A percentile compares a stretch with the other conserved stretches of the same genome.
These are phyloP conservation scores for Candida peoriensis DNA, from an alignment of 805 yeast species.

Conservation along the genomic window DNA sequence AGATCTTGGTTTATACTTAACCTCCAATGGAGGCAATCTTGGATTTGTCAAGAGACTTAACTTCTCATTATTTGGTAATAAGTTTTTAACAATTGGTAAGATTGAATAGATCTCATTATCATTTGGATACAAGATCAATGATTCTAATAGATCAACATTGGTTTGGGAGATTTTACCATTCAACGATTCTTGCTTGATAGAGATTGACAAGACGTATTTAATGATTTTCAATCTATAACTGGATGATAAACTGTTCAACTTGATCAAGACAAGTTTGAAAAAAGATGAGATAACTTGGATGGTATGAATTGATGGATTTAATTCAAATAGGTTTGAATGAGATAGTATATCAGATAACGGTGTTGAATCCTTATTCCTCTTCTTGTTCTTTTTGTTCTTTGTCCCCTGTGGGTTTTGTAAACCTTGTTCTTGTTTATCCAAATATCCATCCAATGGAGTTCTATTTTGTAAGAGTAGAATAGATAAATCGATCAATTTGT, in stretches of 20 bases:
- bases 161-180: constrained; percentile 24
- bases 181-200: constrained; percentile 27
- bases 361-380: constrained; percentile 35
- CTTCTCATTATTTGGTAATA: constrained; percentile 44
- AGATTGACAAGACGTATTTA: constrained; percentile 36
- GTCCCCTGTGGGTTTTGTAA: constrained; percentile 14
- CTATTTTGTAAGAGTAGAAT: constrained; percentile 34
- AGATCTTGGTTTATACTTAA: constrained; percentile 15
- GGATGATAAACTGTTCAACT: constrained; percentile 47
- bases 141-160: constrained; percentile 38
- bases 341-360: constrained; percentile 67
- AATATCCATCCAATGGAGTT: constrained; percentile 25
- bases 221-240: constrained; percentile 59
- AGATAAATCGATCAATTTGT: constrained; percentile 56
- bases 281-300: constrained; percentile 32
- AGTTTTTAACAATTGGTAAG: constrained; percentile 60
- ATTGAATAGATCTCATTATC: constrained; percentile 52
- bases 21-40: constrained; percentile 51
- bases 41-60: constrained; percentile 67
- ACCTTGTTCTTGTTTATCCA: constrained; percentile 32
- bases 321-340: constrained; percentile 52
- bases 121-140: constrained; percentile 67
- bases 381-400: constrained; percentile 33
- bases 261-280: constrained; percentile 42
- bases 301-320: constrained; percentile 35